Conservation (phyloP, 805 yeast species). For the Torulaspora delbrueckii region DNA sequence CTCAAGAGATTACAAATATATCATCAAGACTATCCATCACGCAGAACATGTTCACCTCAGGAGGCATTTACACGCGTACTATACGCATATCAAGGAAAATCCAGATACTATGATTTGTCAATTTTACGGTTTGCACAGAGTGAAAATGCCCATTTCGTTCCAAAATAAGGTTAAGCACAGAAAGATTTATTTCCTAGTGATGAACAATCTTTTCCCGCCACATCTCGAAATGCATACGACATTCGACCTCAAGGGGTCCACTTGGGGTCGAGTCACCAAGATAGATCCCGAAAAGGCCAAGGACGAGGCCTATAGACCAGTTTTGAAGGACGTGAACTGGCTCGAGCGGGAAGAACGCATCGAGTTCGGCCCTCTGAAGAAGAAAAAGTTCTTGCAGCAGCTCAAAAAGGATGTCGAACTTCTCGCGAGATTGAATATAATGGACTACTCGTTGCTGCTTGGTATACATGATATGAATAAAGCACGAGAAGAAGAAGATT, state of each 20-base stretch:
- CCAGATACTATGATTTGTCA: conserved; percentile 92
- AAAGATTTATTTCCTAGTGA: conserved; percentile 87
- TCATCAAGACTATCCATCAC: conserved; percentile 93
- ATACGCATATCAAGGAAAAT: conserved; percentile 70
- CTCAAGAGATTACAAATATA: conserved; percentile 87
- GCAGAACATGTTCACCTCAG: conserved; percentile 84
- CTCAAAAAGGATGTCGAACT: conserved; percentile 69
- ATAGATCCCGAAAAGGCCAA: conserved; percentile 25
- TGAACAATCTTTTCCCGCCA: conserved; percentile 97
- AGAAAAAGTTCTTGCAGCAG: conserved; percentile 58
- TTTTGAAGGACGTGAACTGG: conserved; percentile 88
- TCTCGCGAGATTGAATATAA: conserved; percentile 69
- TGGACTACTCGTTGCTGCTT: conserved; percentile 90
- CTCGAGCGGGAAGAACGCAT: conserved; percentile 58
- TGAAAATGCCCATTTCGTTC: conserved; percentile 70
- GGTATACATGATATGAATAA: conserved; percentile 77
- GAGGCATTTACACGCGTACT: conserved; percentile 66
- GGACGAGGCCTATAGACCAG: conserved; percentile 35
- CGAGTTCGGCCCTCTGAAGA: conserved; percentile 70
- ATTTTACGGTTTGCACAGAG: conserved; percentile 91
- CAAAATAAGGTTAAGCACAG: conserved; percentile 42
- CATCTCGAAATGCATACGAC: conserved; percentile 78
- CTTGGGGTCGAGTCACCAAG: conserved; percentile 67
- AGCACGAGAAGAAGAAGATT: conserved; percentile 38
- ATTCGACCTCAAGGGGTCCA: conserved; percentile 90